Base-by-base conservation (phyloP, 2,329 filamentous ascomycete species). In the Beauveria bassiana region DNA sequence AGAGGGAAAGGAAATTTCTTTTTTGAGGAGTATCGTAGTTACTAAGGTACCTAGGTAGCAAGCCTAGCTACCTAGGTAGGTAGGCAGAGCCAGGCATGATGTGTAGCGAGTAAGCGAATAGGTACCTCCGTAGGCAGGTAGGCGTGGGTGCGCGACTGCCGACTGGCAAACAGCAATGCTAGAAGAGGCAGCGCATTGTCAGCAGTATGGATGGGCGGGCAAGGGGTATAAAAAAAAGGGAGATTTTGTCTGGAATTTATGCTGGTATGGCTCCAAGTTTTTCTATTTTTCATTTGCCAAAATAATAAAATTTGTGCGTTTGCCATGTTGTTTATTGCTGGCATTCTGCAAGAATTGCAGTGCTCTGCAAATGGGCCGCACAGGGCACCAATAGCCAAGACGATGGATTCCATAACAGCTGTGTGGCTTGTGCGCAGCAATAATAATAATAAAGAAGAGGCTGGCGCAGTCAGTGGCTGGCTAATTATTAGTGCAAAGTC, bases 101-200 rank as follows among this genome's bases (percentile, higher is more conserved):
- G 16, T 9, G 40, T 47, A 43, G 43, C 54, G 38, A 47, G 22
- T 24, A 14, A 5, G 26, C 26, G 26, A 26, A 7, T 26, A 26
- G 26, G 6, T 26, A 26, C 26, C 26, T 7, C 26, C 26, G 26
- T 26, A 26, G 5, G 26, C 8, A 26, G 26, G 31, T 5, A 31
- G 31, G 42, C 42, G 3, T 42, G 31, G 12, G 24, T 10, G 40
- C 18, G 40, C 53, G 53, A 56, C 22, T 56, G 53, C 53, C 40
- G 53, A 56, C 54, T 47, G 54, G 54, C 54, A 56, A 56, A 56
- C 47, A n/a, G 42, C 28, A 56, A 43, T 43, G 38, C 51, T 43
- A 22, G 51, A 5, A 42, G n/a, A 46, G 26, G 42, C 10, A 46
- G n/a, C 7, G 43, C 38, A 57, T 57, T 46, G 54, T 57, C 28